Base-by-base conservation (phyloP, 2,329 filamentous ascomycete species). In the Xylariales sp. region DNA sequence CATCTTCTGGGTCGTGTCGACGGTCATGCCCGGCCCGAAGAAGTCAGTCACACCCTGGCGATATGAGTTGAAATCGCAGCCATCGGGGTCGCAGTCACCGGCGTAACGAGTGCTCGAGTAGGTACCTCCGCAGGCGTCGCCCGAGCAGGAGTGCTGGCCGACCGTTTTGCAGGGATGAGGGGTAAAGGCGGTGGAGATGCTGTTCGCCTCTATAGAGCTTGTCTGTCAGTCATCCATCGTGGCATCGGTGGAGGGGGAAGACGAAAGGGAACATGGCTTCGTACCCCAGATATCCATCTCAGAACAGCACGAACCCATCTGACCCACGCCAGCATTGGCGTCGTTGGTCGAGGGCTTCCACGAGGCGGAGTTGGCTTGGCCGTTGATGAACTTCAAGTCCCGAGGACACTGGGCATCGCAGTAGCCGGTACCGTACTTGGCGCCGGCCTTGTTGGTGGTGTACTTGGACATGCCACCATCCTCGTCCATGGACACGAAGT, bases 11-110 rank as follows among this genome's bases (percentile, higher is more conserved):
- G 51, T 66, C 38, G 75, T 78, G 59, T 81, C 70, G 50, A 82
- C 66, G 18, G 64, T 76, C 54, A 64, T 64, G 45, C 71, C 73
- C 0, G 68, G 62, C 35, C 78, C 79, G 63, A 74, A 82, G 67
- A 81, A 83, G 58, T 65, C 62, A 31, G 63, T 63, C 56, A 73
- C 69, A 42, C 79, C 79, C 66, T 78, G 71, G 54, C 78, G 76
- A 72, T 73, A 82, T 22, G 72, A 64, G 69, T 80, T 80, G 69
- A 76, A 81, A 56, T 82, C 79, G 51, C 79, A 83, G 38, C 79
- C 79, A 50, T 80, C 75, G 46, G 76, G 74, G 58, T 83, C 79
- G 60, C 79, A 83, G 42, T 72, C 61, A 42, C 78, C 76, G 18
- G 57, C 60, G 55, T 80, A 80, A 47, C 77, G 75, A 49, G 68